Percentiles rank a stretch among this genome's conserved stretches.
These are phyloP conservation scores for Silybum marianum DNA, from an alignment of 129 eudicot species.

Conservation along the genomic window DNA sequence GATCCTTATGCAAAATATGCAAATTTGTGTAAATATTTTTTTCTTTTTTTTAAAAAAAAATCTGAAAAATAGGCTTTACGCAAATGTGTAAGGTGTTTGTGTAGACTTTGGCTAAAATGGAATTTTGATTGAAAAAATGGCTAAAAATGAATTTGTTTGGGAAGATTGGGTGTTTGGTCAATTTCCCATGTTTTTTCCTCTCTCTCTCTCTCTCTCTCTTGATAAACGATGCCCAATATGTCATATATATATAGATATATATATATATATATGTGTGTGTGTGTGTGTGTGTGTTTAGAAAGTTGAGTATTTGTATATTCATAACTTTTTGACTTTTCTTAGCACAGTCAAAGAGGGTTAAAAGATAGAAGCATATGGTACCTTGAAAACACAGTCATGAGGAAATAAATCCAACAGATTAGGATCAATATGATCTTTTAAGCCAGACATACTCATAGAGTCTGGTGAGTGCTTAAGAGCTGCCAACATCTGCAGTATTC, in stretches of 20 bases:
- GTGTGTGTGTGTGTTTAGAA: no score
- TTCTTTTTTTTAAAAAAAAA: no score
- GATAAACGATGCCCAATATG: neutral
- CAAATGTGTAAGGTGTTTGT: no score
- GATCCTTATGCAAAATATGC: no score
- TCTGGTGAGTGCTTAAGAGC: constrained; percentile 83
- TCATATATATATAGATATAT: neutral
- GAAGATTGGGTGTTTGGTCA: no score
- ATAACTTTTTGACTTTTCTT: neutral
- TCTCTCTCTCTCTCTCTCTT: neutral
- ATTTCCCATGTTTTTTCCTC: no score
- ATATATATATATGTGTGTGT: no score
- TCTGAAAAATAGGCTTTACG: no score
- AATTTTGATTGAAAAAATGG: no score
- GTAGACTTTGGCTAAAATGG: no score
- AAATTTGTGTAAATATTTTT: no score
- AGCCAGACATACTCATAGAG: constrained; percentile 73
- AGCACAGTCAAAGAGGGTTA: neutral
- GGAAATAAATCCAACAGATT: constrained; percentile 84
- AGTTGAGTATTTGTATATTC: neutral
- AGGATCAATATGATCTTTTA: constrained; percentile 87
- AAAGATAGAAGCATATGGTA: constrained; percentile 23
- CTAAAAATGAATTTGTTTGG: no score
- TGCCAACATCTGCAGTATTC: constrained; percentile 73
- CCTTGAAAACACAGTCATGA: constrained; percentile 95